A percentile compares a stretch with the other conserved stretches of the same genome.
Evolutionary conservation across 139 green algal species (phyloP).

Genomic region (Picochlorum sp.): DNA sequence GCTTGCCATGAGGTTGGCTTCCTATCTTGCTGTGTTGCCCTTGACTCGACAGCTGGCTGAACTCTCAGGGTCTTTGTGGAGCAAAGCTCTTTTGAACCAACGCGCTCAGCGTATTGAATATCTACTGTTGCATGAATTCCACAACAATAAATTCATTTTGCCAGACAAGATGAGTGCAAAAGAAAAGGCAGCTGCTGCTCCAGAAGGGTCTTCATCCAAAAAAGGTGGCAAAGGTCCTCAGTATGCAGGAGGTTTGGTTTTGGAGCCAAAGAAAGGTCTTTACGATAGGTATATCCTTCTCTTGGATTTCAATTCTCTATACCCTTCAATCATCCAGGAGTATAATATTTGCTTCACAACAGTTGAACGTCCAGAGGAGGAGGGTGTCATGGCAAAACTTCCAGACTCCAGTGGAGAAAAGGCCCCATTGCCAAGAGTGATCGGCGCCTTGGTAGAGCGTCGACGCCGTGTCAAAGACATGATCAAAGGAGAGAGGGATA

Average conservation of each 20-base stretch:
- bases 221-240: slow-evolving; percentile 34
- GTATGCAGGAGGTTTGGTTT: slow-evolving; percentile 89
- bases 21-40: slow-evolving; percentile 67
- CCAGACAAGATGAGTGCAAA: slow-evolving; percentile 77
- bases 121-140: slow-evolving; percentile 98
- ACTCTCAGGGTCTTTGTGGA: slow-evolving; percentile 77
- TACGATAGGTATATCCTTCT: slow-evolving; percentile 96
- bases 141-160: slow-evolving; percentile 90
- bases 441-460: slow-evolving; percentile 60
- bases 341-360: slow-evolving; percentile 99
- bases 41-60: slow-evolving; percentile 76
- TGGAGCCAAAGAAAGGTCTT: slow-evolving; percentile 97
- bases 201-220: slow-evolving; percentile 12
- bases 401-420: slow-evolving; percentile 28
- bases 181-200: slow-evolving; percentile 33
- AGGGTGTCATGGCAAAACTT: slow-evolving; percentile 23
- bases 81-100: slow-evolving; percentile 65
- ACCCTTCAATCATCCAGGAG: slow-evolving; percentile 99
- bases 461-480: slow-evolving; percentile 72
- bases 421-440: slow-evolving; percentile 56
- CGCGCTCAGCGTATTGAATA: slow-evolving; percentile 95
- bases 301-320: slow-evolving; percentile 99
- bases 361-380: slow-evolving; percentile 51
- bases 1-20: slow-evolving; percentile 77
- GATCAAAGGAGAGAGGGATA: slow-evolving; percentile 68